A percentile compares a stretch with the other conserved stretches of the same genome.
phyloP scores from a whole-genome alignment of 306 rosid genomes.

The Fagus sylvatica region DNA sequence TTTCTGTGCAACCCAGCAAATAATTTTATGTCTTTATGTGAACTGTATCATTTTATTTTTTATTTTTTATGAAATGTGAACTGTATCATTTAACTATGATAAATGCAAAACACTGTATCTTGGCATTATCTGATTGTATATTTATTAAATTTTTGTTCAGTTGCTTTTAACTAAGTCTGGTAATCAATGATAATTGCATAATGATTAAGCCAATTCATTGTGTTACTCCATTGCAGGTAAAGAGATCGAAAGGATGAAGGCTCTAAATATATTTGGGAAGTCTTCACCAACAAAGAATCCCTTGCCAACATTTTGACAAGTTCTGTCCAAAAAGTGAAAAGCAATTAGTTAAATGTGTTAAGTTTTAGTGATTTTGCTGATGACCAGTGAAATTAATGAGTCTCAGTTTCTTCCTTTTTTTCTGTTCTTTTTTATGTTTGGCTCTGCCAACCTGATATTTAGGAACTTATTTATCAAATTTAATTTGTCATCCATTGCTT shows the following conservation, averaged over 20 bases:
- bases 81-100: too few species aligned
- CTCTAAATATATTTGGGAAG: slow-evolving; percentile 38
- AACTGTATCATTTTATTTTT: too few species aligned
- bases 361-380: background rate
- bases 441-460: background rate
- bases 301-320: background rate
- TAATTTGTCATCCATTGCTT: background rate
- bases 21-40: too few species aligned
- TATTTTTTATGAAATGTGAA: too few species aligned
- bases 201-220: background rate
- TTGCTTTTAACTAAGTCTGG: background rate
- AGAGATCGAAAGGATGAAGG: slow-evolving; percentile 51
- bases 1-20: too few species aligned
- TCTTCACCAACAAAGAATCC: slow-evolving; percentile 20
- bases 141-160: background rate
- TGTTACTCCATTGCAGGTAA: slow-evolving; percentile 29
- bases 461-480: background rate
- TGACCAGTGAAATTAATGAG: slow-evolving; percentile 4
- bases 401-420: background rate
- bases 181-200: background rate
- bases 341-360: background rate
- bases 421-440: background rate
- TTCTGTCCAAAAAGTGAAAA: slow-evolving; percentile 1
- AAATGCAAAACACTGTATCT: too few species aligned
- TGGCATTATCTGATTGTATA: background rate